Base-by-base conservation (phyloP, 163 green algal species). In the Smithsoniella earleae region DNA sequence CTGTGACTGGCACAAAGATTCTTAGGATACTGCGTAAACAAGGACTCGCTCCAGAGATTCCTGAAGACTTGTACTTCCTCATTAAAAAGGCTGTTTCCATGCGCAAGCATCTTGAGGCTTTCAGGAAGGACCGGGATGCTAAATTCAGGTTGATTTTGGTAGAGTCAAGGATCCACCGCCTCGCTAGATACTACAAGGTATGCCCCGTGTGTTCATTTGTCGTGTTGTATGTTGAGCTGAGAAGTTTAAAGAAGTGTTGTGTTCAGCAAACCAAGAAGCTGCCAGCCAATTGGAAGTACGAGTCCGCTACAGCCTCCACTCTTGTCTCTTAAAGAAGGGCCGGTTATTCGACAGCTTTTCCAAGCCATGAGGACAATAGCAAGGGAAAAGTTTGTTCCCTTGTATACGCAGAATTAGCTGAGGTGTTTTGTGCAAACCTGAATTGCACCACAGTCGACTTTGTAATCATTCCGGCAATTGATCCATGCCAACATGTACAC, bases 81-180 rank as follows among this genome's bases (percentile, higher is more conserved):
- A 99, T 99, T 88, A 99, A 99, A 87, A 99, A 99, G 89, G 94
- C 94, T 43, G 94, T 99, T 75, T 88, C 86, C 75, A 95, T 98
- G 82, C 87, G 94, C 78, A 99, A 99, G 93, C 94, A 99, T 81
- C 78, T 99, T 81, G 94, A 99, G 79, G 79, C 87, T 72, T 96
- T 94, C 92, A 83, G 94, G 78, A 95, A 95, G 85, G 94, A 98
- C 84, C 96, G 92, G 83, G 94, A 98, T 79, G 88, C 85, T 86
- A 98, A 98, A 87, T 98, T 98, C 88, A 84, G 91, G 73, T 86
- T 98, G 27, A 98, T 98, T 90, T 82, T 98, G 62, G 86, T 98
- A 54, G 95, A 99, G 90, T 92, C 80, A 76, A 87, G 95, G 66
- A 98, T 99, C 77, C 95, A 99, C 89, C 84, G 95, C 75, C 87